Conservation (phyloP, 192 early-diverging fungal species). For the Rhizophagus clarus region DNA sequence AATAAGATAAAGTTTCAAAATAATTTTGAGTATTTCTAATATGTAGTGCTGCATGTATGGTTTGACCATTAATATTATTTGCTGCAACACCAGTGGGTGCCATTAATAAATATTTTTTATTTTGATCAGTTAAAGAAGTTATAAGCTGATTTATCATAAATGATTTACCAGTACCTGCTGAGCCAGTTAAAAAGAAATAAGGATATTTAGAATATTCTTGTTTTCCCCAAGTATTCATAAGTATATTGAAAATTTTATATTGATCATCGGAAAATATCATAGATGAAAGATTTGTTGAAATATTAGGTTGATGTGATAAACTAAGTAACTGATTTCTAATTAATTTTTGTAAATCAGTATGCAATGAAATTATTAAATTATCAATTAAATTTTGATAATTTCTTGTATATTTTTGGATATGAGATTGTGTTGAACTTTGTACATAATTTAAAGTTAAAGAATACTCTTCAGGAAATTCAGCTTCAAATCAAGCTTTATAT, state of each 20-base stretch:
- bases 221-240: background rate
- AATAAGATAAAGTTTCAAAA: background rate
- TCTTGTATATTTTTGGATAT: no score
- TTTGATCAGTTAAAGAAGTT: background rate
- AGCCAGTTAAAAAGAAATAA: constrained; percentile 15
- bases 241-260: background rate
- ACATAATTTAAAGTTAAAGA: no score
- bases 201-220: background rate
- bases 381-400: no score
- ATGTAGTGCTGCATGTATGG: background rate
- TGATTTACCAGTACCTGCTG: background rate
- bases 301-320: no score
- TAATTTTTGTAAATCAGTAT: no score
- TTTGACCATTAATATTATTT: background rate
- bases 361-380: no score
- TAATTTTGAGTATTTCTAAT: background rate
- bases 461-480: no score
- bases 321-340: no score
- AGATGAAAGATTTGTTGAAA: no score
- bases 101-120: background rate
- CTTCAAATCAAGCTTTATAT: no score
- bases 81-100: constrained; percentile 1
- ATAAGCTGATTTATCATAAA: constrained; percentile 1
- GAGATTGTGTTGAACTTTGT: no score
- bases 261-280: background rate